Percentiles rank a stretch among this genome's conserved stretches.
Evolutionary conservation across 495 filamentous ascomycete genomes (phyloP).

Genomic region (Penicillium arizonense): DNA sequence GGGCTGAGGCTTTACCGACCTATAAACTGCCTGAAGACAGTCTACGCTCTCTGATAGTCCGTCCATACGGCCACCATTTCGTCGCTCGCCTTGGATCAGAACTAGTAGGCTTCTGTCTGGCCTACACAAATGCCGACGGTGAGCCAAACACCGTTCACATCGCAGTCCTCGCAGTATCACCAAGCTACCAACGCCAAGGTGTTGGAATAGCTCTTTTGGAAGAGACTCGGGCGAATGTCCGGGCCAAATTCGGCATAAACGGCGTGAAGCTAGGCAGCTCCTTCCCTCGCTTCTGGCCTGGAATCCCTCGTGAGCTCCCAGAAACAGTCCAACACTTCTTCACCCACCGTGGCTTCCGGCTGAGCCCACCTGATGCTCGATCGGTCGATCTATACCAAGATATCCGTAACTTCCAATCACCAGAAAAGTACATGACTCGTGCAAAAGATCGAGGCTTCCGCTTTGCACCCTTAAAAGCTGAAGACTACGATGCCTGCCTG

Average conservation of each 20-base stretch:
- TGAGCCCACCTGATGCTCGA: constrained; percentile 25
- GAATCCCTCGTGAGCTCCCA: constrained; percentile 41
- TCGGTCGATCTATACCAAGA: constrained; percentile 45
- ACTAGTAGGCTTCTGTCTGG: constrained; percentile 45
- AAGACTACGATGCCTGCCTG: constrained; percentile 43
- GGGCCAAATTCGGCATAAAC: constrained; percentile 20
- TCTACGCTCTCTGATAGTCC: constrained; percentile 27
- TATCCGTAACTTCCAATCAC: constrained; percentile 36
- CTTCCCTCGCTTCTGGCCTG: constrained; percentile 51
- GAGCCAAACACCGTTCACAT: constrained; percentile 29
- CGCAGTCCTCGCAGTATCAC: constrained; percentile 42
- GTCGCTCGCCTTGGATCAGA: constrained; percentile 28
- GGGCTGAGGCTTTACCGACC: constrained; percentile 42
- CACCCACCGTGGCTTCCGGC: constrained; percentile 41
- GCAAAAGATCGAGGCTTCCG: constrained; percentile 35
- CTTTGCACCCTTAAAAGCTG: constrained; percentile 38
- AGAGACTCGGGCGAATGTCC: constrained; percentile 32
- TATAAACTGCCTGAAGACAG: constrained; percentile 32
- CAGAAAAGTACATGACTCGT: constrained; percentile 33
- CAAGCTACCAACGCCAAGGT: constrained; percentile 36
- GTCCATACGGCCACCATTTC: constrained; percentile 31
- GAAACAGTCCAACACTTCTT: constrained; percentile 41
- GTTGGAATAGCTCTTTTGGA: constrained; percentile 42
- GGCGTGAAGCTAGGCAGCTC: constrained; percentile 38
- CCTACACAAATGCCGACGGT: constrained; percentile 29